Base-by-base conservation (phyloP, 768 basidiomycete species). In the Clitopilus hobsonii region DNA sequence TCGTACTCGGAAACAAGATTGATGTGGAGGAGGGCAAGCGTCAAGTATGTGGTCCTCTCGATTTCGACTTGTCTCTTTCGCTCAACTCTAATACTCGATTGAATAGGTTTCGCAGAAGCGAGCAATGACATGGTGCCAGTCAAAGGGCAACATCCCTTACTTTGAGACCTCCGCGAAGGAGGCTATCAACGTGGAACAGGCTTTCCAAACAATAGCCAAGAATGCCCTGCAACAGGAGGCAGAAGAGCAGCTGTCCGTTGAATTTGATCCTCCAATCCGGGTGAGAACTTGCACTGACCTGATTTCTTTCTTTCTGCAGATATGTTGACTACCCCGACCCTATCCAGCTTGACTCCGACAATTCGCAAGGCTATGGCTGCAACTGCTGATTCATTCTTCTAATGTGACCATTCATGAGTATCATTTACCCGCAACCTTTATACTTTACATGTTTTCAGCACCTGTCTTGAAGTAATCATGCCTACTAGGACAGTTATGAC, bases 121-220 rank as follows among this genome's bases (percentile, higher is more conserved):
- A 38, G 96, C 97, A 16, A 98, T 98, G 94, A 93, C 96, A 3
- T 99, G 97, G 97, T 99, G 97, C 71, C 95, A 98, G 65, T 89
- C 95, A 56, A 98, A 98, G 76, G 96, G 96, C 68, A 98, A 98
- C 73, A 98, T 99, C 60, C 97, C 97, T 25, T 99, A 98, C 75
- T 99, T 98, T 69, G 97, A 99, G 77, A 98, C 97, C 5, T 99
- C 97, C 7, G 97, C 97, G 36, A 99, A 99, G 74, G 97, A 99
- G 73, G 96, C 97, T 10, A 98, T 98, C 80, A 99, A 99, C 65
- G 97, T 99, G 53, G 97, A 99, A 70, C 96, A 98, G 70, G 97
- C 96, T 3, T 99, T 99, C 86, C 95, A 97, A 72, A 97, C 95
- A 1, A 95, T 98, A 54, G 96, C 96, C n/a, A 96, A 96, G 90